phyloP scores from a whole-genome alignment of 2,329 filamentous ascomycete genomes.

The Monosporascus sp. region DNA sequence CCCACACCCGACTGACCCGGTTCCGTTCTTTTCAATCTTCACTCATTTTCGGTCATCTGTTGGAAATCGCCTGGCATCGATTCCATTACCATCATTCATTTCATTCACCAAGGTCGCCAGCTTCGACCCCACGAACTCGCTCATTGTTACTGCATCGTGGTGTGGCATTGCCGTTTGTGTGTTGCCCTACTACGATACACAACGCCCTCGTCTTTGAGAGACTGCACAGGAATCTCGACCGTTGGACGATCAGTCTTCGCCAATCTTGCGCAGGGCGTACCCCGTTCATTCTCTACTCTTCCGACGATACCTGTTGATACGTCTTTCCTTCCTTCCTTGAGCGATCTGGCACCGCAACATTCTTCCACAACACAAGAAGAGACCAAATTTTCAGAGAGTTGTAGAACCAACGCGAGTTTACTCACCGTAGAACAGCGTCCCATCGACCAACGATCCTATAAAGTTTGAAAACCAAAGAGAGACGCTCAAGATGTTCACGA shows the following conservation, averaged over 20 bases:
- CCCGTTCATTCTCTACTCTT: conserved; percentile 16
- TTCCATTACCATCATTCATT: conserved; percentile 22
- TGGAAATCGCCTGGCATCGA: conserved; percentile 13
- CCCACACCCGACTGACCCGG: neutral
- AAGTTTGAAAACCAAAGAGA: neutral
- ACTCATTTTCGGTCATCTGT: conserved; percentile 6
- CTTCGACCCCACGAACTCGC: conserved; percentile 15
- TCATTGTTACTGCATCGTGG: conserved; percentile 8
- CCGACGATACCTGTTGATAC: conserved; percentile 17
- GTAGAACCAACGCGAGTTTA: neutral
- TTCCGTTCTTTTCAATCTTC: neutral
- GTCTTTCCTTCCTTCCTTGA: conserved; percentile 18
- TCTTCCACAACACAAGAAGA: conserved; percentile 16
- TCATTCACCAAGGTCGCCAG: conserved; percentile 24
- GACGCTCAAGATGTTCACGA: conserved; percentile 23
- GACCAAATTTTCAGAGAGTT: neutral
- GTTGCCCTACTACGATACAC: conserved; percentile 17
- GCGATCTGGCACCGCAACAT: conserved; percentile 24
- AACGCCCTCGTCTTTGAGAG: conserved; percentile 25
- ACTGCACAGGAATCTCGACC: conserved; percentile 15
- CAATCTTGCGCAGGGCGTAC: conserved; percentile 20
- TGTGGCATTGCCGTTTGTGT: conserved; percentile 8
- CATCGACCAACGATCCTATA: too few species aligned
- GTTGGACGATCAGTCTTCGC: conserved; percentile 3
- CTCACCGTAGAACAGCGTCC: neutral